Evolutionary conservation across 2,329 filamentous ascomycete genomes (phyloP).

Genomic region (Ascochyta lentis): DNA sequence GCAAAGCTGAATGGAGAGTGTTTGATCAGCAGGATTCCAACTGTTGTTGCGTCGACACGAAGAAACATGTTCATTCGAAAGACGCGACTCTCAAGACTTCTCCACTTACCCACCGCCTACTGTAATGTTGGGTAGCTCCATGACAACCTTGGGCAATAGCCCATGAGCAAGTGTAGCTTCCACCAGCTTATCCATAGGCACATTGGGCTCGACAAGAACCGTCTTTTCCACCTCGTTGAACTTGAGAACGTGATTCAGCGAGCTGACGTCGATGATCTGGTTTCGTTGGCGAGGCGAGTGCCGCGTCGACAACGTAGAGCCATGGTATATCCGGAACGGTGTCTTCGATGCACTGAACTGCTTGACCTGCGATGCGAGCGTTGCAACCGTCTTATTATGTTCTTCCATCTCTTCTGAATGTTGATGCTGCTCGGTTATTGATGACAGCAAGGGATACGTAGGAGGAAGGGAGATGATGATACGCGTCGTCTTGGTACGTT

Average conservation of each 20-base stretch:
- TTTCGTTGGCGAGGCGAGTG: slow-evolving; percentile 50
- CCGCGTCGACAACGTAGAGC: slow-evolving; percentile 62
- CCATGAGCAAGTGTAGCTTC: slow-evolving; percentile 62
- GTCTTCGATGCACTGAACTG: slow-evolving; percentile 54
- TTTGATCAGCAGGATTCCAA: neutral
- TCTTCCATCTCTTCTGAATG: slow-evolving; percentile 31
- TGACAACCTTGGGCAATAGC: slow-evolving; percentile 69
- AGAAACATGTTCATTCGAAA: too few species aligned
- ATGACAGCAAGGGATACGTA: neutral
- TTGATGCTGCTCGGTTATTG: neutral
- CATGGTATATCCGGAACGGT: slow-evolving; percentile 64
- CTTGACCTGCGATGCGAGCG: slow-evolving; percentile 46
- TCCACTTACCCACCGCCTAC: slow-evolving; percentile 62
- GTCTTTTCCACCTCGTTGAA: slow-evolving; percentile 53
- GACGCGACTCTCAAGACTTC: neutral
- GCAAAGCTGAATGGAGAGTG: slow-evolving; percentile 55
- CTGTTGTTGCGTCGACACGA: neutral
- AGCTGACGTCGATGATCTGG: slow-evolving; percentile 57
- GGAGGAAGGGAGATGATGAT: slow-evolving; percentile 1
- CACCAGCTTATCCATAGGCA: slow-evolving; percentile 70
- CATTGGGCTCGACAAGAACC: slow-evolving; percentile 70
- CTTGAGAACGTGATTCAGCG: slow-evolving; percentile 55
- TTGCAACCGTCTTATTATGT: slow-evolving; percentile 34
- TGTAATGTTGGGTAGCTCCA: slow-evolving; percentile 76
- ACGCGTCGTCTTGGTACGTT: slow-evolving; percentile 13